A percentile compares a stretch with the other conserved stretches of the same genome.
Evolutionary conservation across 257 asterid genomes (phyloP).

Genomic region (Mentha longifolia): DNA sequence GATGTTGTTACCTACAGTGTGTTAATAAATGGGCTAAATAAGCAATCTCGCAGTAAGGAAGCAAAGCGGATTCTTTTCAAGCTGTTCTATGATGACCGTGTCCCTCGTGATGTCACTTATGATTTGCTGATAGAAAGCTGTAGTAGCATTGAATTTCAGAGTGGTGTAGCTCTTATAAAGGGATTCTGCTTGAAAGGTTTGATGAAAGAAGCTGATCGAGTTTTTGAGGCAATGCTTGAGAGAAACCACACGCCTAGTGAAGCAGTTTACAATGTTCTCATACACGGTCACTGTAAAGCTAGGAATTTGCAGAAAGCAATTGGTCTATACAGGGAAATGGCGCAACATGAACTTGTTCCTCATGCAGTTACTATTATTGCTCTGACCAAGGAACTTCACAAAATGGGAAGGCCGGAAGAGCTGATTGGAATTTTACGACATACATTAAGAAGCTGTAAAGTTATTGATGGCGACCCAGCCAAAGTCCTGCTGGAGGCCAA

Average conservation of each 20-base stretch:
- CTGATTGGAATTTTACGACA: conserved; percentile 52
- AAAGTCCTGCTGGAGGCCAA: conserved; percentile 71
- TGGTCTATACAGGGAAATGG: conserved; percentile 66
- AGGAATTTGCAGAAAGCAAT: conserved; percentile 65
- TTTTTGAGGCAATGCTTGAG: conserved; percentile 61
- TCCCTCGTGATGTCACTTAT: conserved; percentile 61
- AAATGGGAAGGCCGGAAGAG: conserved; percentile 61
- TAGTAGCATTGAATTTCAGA: conserved; percentile 53
- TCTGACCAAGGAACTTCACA: conserved; percentile 65
- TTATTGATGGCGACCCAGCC: conserved; percentile 70
- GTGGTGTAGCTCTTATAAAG: conserved; percentile 63
- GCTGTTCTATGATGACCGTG: conserved; percentile 62
- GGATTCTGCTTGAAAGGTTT: conserved; percentile 93
- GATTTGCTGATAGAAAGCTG: conserved; percentile 78
- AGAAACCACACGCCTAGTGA: conserved; percentile 59
- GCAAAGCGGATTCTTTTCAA: conserved; percentile 76
- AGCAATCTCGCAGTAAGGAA: conserved; percentile 71
- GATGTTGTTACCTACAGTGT: conserved; percentile 90
- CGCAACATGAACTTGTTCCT: conserved; percentile 54
- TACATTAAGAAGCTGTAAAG: conserved; percentile 61
- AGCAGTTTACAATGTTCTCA: conserved; percentile 63
- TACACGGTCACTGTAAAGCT: conserved; percentile 76
- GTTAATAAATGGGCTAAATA: conserved; percentile 72
- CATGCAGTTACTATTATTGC: conserved; percentile 71
- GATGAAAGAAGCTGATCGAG: conserved; percentile 77